A percentile compares a stretch with the other conserved stretches of the same genome.
Conservation (phyloP, 371 early-diverging fungal genomes). For the Rhizopus delemar region DNA sequence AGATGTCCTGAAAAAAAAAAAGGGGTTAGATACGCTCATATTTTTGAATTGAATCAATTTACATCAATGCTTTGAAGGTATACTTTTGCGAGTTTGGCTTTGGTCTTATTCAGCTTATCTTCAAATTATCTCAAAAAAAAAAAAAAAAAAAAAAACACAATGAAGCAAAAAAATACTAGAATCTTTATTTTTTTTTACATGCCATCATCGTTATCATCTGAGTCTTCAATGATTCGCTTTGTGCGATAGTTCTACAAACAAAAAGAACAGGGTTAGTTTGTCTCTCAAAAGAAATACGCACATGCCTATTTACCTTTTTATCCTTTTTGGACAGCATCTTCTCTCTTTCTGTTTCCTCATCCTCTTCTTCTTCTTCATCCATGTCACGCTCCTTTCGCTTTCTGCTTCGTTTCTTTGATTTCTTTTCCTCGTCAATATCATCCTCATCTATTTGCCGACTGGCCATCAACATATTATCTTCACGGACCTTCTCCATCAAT, state of each 20-base stretch:
- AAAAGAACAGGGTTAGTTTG: not conserved
- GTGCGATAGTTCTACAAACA: conserved; percentile 18
- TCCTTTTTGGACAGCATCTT: conserved; percentile 12
- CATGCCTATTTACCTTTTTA: conserved; percentile 16
- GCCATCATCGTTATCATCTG: conserved; percentile 18
- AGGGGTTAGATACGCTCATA: no score
- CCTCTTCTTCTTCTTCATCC: conserved; percentile 24
- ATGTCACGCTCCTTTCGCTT: conserved; percentile 16
- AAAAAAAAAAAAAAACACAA: not conserved
- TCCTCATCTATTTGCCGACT: conserved; percentile 25
- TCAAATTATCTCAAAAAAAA: no score
- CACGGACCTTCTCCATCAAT: conserved; percentile 31
- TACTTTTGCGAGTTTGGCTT: no score
- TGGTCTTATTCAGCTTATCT: no score
- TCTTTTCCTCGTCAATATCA: conserved; percentile 32
- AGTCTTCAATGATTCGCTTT: conserved; percentile 26
- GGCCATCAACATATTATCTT: conserved; percentile 34
- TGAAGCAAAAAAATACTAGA: no score
- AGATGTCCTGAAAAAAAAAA: no score
- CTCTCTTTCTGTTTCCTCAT: conserved; percentile 7
- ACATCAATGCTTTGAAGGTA: no score
- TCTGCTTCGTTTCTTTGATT: conserved; percentile 26
- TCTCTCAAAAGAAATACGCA: not conserved
- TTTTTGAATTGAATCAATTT: no score
- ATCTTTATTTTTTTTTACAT: not conserved